These are phyloP conservation scores for Leccinum griseonigrum DNA, from an alignment of 1,284 basidiomycete genomes.

Conservation along the genomic window DNA sequence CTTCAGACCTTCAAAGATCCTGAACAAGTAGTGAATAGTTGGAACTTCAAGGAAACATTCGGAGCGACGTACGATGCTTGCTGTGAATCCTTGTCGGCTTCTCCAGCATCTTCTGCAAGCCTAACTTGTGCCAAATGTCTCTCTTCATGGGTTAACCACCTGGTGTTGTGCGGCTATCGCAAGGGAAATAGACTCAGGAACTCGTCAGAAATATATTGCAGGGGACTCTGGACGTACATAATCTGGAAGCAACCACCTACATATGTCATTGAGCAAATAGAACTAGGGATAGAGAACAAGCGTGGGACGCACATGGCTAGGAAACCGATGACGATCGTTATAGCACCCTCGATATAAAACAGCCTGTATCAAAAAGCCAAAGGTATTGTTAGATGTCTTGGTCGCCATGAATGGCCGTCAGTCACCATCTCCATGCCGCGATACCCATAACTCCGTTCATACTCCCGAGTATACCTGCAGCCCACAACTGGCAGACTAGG, in stretches of 20 bases:
- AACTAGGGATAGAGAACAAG: conserved; percentile 1
- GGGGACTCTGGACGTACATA: conserved; percentile 29
- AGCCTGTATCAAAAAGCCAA: conserved; percentile 48
- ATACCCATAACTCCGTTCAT: conserved; percentile 63
- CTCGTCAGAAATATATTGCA: conserved; percentile 32
- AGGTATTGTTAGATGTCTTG: background rate
- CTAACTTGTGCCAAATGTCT: conserved; percentile 66
- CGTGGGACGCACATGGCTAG: conserved; percentile 49
- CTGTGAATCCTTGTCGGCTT: conserved; percentile 58
- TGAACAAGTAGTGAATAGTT: conserved; percentile 29
- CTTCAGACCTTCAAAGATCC: conserved; percentile 49
- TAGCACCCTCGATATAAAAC: conserved; percentile 35
- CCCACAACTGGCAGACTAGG: background rate
- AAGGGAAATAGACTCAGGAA: conserved; percentile 21
- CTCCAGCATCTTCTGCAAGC: conserved; percentile 70
- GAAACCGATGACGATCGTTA: conserved; percentile 55
- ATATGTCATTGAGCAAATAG: background rate
- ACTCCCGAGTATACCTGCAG: background rate
- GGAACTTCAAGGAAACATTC: conserved; percentile 15
- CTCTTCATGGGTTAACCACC: conserved; percentile 59
- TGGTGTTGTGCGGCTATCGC: conserved; percentile 59
- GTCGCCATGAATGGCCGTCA: conserved; percentile 31
- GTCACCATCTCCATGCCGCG: conserved; percentile 66
- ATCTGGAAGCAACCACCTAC: conserved; percentile 42
- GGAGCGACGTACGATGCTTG: conserved; percentile 49